These are phyloP conservation scores for Thielaviopsis ethacetica DNA, from an alignment of 2,329 filamentous ascomycete genomes.

Conservation along the genomic window DNA sequence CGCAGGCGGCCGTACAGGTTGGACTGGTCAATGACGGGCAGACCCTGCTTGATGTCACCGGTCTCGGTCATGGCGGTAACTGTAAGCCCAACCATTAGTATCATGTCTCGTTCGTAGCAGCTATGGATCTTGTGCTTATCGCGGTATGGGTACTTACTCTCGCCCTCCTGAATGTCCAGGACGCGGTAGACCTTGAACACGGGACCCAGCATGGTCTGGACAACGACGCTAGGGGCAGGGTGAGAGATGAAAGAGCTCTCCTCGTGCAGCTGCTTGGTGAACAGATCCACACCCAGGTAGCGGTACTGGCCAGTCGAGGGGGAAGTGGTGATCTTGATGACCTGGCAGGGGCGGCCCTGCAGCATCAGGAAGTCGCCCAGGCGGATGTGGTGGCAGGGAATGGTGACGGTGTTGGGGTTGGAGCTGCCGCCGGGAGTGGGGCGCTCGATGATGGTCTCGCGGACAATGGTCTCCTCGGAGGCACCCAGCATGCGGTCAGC, in stretches of 20 bases:
- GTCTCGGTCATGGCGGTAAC: slow-evolving; percentile 98
- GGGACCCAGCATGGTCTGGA: slow-evolving; percentile 98
- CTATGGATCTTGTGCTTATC: background rate
- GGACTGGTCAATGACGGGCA: slow-evolving; percentile 90
- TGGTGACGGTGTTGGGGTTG: slow-evolving; percentile 74
- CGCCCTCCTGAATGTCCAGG: slow-evolving; percentile 79
- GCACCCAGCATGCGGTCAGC: slow-evolving; percentile 37
- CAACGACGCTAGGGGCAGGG: slow-evolving; percentile 87
- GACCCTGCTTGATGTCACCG: slow-evolving; percentile 91
- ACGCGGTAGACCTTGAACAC: slow-evolving; percentile 99
- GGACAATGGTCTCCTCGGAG: slow-evolving; percentile 27
- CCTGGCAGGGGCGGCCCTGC: slow-evolving; percentile 97
- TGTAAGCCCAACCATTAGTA: slow-evolving; percentile 14
- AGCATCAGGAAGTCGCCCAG: slow-evolving; percentile 97
- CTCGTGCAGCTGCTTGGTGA: slow-evolving; percentile 99
- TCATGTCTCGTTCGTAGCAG: slow-evolving; percentile 7
- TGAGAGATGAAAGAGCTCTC: slow-evolving; percentile 97
- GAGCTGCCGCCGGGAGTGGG: slow-evolving; percentile 19
- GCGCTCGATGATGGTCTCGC: slow-evolving; percentile 24
- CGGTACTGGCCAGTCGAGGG: slow-evolving; percentile 97
- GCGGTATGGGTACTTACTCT: slow-evolving; percentile 18
- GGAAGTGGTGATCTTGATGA: slow-evolving; percentile 98
- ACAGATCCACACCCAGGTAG: slow-evolving; percentile 98
- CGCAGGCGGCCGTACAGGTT: slow-evolving; percentile 67
- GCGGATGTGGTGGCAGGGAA: slow-evolving; percentile 99